phyloP scores from a whole-genome alignment of 345 rosid species.

The Gossypium mustelinum region DNA sequence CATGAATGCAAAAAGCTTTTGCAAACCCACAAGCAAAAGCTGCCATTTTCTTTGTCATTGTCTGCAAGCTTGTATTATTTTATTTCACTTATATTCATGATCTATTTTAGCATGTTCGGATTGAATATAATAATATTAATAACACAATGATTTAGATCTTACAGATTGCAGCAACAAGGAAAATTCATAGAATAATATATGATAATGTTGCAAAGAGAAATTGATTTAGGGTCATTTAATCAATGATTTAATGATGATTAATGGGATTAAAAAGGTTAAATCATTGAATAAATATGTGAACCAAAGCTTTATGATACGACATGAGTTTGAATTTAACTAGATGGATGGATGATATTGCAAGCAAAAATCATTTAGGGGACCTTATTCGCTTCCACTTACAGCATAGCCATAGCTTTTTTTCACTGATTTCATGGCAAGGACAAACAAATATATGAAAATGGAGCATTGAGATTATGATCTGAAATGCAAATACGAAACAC shows the following conservation, averaged over 20 bases:
- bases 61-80: not conserved
- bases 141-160: not conserved
- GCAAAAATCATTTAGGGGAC: no score
- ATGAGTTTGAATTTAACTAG: no score
- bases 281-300: not conserved
- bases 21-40: slow-evolving; percentile 15
- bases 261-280: not conserved
- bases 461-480: not conserved
- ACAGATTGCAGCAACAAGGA: not conserved
- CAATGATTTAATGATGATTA: not conserved
- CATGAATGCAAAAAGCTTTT: not conserved
- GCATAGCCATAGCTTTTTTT: not conserved
- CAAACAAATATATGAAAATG: not conserved
- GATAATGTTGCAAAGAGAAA: not conserved
- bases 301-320: not conserved
- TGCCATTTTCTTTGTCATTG: not conserved
- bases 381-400: not conserved
- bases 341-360: not conserved
- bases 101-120: not conserved
- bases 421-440: not conserved
- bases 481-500: not conserved
- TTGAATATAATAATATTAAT: not conserved
- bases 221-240: not conserved
- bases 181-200: not conserved
- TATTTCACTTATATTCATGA: not conserved